Base-by-base conservation (phyloP, 345 rosid genomes). In the Limnanthes douglasii region DNA sequence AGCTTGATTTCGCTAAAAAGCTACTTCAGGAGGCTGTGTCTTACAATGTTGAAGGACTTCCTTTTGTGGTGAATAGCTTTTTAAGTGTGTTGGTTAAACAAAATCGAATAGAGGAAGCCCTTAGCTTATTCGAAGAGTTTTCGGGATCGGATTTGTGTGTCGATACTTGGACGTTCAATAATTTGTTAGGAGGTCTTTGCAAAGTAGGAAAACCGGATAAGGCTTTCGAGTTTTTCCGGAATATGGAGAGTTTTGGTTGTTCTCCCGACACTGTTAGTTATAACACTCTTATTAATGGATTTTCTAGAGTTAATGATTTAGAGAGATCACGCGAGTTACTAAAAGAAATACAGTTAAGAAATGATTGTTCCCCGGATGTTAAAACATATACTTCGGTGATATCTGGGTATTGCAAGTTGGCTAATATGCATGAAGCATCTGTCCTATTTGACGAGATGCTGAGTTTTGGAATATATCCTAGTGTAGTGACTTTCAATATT, bases 381-480 rank as follows among this genome's bases (percentile, higher is more conserved):
- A 66, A 69, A 48, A 78, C 86, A 11, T 88, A 75, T 48, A 78
- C 95, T 3, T 69, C 86, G 10, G 43, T 88, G 22, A 73, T 88
- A 43, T 66, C 72, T 0, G 90, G 80, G 37, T 72, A 69, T 45
- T 76, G 97, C 54, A 88, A 75, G 62, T 54, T 56, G 31, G 74
- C 83, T 22, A 51, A 64, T 69, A 64, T 78, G 83, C 35, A 39
- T 40, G 72, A 67, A 55, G 95, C 97, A 1, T 64, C 57, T 19
- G 19, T 45, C 28, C 53, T 83, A 48, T 60, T 73, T 4, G 43
- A 53, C 33, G 86, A 88, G 50, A 75, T 88, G 93, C 51, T 58
- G 45, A 25, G 12, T 41, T 59, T 50, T 34, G 72, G 80, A 23
- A 50, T 54, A 11, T 26, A 45, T 24, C 93, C 93, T 10, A 78